phyloP scores from a whole-genome alignment of 352 stramenopile genomes.

The Globisporangium ultimum region DNA sequence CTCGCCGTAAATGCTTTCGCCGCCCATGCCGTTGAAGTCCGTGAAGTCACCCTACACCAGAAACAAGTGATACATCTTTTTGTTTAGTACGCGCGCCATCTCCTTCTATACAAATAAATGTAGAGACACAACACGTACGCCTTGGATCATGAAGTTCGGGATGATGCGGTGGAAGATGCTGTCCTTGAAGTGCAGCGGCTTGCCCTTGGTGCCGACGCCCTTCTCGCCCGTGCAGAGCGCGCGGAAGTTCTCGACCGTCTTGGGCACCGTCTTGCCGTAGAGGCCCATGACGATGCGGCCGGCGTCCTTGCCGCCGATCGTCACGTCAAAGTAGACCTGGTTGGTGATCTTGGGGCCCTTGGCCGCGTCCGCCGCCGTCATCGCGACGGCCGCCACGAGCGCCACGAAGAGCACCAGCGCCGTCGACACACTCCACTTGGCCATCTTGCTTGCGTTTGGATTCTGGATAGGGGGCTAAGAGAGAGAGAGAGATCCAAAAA shows the following conservation, averaged over 20 bases:
- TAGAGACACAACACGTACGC: constrained; percentile 25
- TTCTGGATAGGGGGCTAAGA: constrained; percentile 3
- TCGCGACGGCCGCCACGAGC: constrained; percentile 21
- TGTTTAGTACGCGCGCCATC: neutral
- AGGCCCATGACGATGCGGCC: constrained; percentile 84
- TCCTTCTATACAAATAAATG: neutral
- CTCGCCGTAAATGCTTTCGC: constrained; percentile 75
- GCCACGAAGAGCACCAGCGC: constrained; percentile 41
- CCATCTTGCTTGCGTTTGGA: constrained; percentile 27
- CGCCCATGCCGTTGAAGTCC: constrained; percentile 69
- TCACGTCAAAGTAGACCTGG: constrained; percentile 96
- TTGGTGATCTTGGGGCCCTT: constrained; percentile 80
- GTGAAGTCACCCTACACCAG: constrained; percentile 69
- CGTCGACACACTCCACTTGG: constrained; percentile 42
- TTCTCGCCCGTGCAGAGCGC: constrained; percentile 57
- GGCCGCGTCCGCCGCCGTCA: constrained; percentile 25
- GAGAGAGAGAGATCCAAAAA: constrained; percentile 6
- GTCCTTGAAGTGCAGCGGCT: constrained; percentile 97
- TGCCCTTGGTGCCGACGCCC: constrained; percentile 87
- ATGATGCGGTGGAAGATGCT: constrained; percentile 97
- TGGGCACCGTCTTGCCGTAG: constrained; percentile 84
- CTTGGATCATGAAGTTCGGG: constrained; percentile 92
- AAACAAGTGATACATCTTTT: neutral
- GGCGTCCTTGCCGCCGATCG: constrained; percentile 86
- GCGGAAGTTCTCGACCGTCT: constrained; percentile 74